Percentiles rank a stretch among this genome's conserved stretches.
phyloP scores from a whole-genome alignment of 2,329 filamentous ascomycete species.

The Fonsecaea erecta region DNA sequence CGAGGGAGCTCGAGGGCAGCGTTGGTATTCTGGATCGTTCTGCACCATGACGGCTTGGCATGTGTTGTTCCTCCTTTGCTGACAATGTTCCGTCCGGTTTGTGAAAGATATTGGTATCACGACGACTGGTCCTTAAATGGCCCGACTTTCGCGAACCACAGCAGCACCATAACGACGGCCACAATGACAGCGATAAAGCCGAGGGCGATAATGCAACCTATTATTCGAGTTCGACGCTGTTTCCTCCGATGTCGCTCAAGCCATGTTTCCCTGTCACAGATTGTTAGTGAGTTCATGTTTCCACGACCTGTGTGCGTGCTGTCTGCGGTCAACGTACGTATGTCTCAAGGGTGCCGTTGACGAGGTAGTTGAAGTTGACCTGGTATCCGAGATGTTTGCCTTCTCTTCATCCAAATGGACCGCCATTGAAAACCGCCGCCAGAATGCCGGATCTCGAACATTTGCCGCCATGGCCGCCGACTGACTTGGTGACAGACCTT shows the following conservation, averaged over 20 bases:
- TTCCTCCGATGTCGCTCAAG: constrained; percentile 58
- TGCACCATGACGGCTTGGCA: background rate
- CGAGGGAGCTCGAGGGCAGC: background rate
- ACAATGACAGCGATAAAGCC: constrained; percentile 23
- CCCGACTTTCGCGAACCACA: constrained; percentile 31
- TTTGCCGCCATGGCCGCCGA: constrained; percentile 51
- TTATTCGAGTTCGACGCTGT: constrained; percentile 52
- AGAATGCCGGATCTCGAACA: constrained; percentile 63
- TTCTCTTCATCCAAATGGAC: constrained; percentile 61
- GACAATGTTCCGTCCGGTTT: no score
- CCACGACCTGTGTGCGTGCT: constrained; percentile 3
- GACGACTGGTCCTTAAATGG: constrained; percentile 24
- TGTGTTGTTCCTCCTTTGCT: background rate
- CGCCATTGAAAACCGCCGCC: constrained; percentile 63
- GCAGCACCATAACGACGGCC: constrained; percentile 29
- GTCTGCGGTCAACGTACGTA: constrained; percentile 34
- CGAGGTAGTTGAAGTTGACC: constrained; percentile 24
- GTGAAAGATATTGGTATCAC: background rate
- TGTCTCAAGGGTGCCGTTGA: constrained; percentile 27
- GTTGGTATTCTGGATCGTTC: background rate
- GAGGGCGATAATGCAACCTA: constrained; percentile 44
- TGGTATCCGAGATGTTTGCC: constrained; percentile 23
- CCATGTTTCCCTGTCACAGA: constrained; percentile 55
- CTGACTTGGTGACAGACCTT: background rate
- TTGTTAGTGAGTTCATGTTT: constrained; percentile 1